A percentile compares a stretch with the other conserved stretches of the same genome.
Conservation (phyloP, 2,329 filamentous ascomycete species). For the Sporothrix pallida region DNA sequence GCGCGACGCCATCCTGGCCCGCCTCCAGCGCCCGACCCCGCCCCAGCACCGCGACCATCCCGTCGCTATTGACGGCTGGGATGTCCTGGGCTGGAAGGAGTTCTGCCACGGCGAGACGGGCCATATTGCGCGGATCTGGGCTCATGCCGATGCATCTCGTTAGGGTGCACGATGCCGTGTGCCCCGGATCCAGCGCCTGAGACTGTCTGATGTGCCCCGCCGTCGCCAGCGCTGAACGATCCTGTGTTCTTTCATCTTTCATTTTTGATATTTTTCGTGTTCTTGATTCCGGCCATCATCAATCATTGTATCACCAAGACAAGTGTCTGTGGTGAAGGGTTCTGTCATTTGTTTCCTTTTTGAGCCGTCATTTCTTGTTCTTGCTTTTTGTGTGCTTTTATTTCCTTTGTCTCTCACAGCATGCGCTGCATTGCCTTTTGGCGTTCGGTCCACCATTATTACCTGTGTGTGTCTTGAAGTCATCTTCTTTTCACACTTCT, state of each 20-base stretch:
- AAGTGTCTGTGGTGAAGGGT: conserved; percentile 6
- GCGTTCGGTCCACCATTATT: conserved; percentile 31
- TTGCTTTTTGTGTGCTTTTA: conserved; percentile 20
- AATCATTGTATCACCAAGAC: conserved; percentile 2
- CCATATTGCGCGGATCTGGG: conserved; percentile 33
- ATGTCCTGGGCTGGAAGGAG: conserved; percentile 39
- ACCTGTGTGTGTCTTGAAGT: no score
- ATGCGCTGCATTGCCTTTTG: conserved; percentile 34
- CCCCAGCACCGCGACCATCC: conserved; percentile 27
- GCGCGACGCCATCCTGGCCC: conserved; percentile 33
- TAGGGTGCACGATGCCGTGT: conserved; percentile 24
- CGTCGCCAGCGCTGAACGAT: background rate
- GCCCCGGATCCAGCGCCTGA: background rate
- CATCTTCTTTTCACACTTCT: background rate
- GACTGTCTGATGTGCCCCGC: background rate
- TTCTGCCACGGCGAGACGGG: conserved; percentile 15
- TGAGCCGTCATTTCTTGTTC: conserved; percentile 14
- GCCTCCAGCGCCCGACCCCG: conserved; percentile 31
- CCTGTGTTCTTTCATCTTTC: background rate
- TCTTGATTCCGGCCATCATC: background rate
- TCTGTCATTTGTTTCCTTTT: background rate
- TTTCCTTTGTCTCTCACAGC: background rate
- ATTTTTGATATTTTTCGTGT: background rate
- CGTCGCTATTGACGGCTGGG: conserved; percentile 35
- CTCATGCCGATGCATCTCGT: conserved; percentile 25